phyloP scores from a whole-genome alignment of 805 yeast species.

The Lipomyces yamadae region DNA sequence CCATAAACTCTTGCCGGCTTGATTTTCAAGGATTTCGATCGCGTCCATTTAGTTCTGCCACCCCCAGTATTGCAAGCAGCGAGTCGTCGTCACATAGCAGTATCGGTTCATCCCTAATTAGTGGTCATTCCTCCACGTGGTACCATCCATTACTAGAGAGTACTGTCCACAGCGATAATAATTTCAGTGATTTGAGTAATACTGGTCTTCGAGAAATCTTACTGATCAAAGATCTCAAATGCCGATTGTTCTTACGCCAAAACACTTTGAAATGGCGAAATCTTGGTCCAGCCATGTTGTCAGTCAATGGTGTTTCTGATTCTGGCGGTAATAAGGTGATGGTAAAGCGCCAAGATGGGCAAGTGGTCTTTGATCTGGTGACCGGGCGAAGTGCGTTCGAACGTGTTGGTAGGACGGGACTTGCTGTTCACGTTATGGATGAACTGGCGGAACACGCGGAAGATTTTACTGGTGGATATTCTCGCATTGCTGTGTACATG shows the following conservation, averaged over 20 bases:
- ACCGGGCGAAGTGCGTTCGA: constrained; percentile 20
- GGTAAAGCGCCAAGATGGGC: constrained; percentile 27
- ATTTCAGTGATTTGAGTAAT: constrained; percentile 1
- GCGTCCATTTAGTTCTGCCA: constrained; percentile 20
- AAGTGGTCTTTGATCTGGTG: constrained; percentile 29
- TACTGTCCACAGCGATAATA: neutral
- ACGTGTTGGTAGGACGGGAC: constrained; percentile 31
- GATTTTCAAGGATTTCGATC: constrained; percentile 20
- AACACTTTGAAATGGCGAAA: constrained; percentile 38
- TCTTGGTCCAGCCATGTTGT: constrained; percentile 35
- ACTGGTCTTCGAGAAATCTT: constrained; percentile 14
- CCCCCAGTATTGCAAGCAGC: constrained; percentile 30
- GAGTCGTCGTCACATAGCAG: constrained; percentile 26
- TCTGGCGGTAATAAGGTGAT: constrained; percentile 15
- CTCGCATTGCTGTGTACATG: constrained; percentile 39
- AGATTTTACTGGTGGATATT: constrained; percentile 21
- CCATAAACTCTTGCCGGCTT: constrained; percentile 33
- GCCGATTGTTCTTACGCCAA: constrained; percentile 35
- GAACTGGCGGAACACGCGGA: constrained; percentile 17
- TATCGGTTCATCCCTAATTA: constrained; percentile 1
- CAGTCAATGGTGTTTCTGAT: constrained; percentile 18
- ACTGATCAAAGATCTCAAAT: constrained; percentile 29
- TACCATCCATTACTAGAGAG: constrained; percentile 25
- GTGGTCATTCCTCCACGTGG: constrained; percentile 16
- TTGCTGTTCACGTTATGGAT: constrained; percentile 31